A percentile compares a stretch with the other conserved stretches of the same genome.
These are phyloP conservation scores for Arachnomyces sp. DNA, from an alignment of 2,329 filamentous ascomycete genomes.

Conservation along the genomic window DNA sequence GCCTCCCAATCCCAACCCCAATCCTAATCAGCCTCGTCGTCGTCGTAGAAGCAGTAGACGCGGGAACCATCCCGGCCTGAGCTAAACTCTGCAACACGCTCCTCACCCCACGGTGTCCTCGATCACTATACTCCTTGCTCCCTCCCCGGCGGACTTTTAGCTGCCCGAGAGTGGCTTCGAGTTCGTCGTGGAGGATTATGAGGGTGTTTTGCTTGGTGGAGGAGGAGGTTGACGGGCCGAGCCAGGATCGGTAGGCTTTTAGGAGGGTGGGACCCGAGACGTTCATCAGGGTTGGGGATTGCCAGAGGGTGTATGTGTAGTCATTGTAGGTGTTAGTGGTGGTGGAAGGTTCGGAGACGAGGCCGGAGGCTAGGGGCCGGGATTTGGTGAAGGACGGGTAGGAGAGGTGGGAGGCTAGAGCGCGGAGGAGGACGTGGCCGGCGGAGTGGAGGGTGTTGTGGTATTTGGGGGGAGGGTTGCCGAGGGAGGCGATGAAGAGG, in stretches of 20 bases:
- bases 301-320: conserved; percentile 59
- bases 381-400: conserved; percentile 43
- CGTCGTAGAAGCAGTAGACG: conserved; percentile 15
- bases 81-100: conserved; percentile 54
- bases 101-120: conserved; percentile 69
- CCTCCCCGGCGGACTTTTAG: conserved; percentile 59
- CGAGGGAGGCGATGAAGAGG: conserved; percentile 77
- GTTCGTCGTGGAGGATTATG: conserved; percentile 80
- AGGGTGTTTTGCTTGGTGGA: conserved; percentile 34
- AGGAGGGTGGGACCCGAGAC: conserved; percentile 65
- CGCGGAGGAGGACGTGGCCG: conserved; percentile 68
- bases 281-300: conserved; percentile 79
- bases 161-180: conserved; percentile 64
- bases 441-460: conserved; percentile 76
- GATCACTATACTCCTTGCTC: conserved; percentile 46
- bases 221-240: conserved; percentile 10
- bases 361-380: conserved; percentile 40
- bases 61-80: conserved; percentile 23
- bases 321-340: conserved; percentile 33
- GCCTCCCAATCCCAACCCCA: conserved; percentile 81
- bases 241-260: conserved; percentile 51
- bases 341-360: conserved; percentile 41
- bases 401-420: conserved; percentile 47
- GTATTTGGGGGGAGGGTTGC: conserved; percentile 67
- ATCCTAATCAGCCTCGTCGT: conserved; percentile 52